These are phyloP conservation scores for Adansonia rubrostipa DNA, from an alignment of 441 rosid genomes.

Conservation along the genomic window DNA sequence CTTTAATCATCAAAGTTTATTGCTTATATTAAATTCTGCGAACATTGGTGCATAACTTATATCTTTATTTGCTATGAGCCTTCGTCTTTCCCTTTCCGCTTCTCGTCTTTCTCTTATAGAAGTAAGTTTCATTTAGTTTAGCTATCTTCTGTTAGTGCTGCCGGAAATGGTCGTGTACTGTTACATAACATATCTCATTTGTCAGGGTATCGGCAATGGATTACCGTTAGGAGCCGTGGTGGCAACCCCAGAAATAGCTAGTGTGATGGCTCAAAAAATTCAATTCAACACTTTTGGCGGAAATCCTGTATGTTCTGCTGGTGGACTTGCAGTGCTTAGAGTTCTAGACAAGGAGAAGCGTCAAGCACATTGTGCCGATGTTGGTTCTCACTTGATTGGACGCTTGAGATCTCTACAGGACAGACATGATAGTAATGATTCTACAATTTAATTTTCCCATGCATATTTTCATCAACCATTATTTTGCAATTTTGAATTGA, in stretches of 20 bases:
- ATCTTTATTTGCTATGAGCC: background rate
- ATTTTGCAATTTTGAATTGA: slow-evolving; percentile 13
- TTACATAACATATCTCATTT: slow-evolving; percentile 18
- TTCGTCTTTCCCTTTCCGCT: background rate
- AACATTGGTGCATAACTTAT: background rate
- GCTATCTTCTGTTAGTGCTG: background rate
- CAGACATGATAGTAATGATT: slow-evolving; percentile 69
- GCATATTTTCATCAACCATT: background rate
- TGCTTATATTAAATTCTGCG: background rate
- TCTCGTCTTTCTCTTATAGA: background rate
- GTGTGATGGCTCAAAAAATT: slow-evolving; percentile 72
- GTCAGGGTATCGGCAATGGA: slow-evolving; percentile 90
- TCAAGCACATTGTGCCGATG: slow-evolving; percentile 71
- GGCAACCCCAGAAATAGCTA: slow-evolving; percentile 88
- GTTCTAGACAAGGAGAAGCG: slow-evolving; percentile 83
- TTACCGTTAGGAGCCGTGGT: slow-evolving; percentile 93
- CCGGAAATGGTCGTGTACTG: background rate
- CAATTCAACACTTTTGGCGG: slow-evolving; percentile 92
- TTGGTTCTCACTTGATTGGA: slow-evolving; percentile 73
- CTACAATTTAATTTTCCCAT: slow-evolving; percentile 14
- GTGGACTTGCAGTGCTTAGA: slow-evolving; percentile 84
- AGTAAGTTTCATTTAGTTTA: background rate
- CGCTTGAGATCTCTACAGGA: slow-evolving; percentile 70
- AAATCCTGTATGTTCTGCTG: slow-evolving; percentile 92
- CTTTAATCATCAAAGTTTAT: slow-evolving; percentile 18